Evolutionary conservation across 495 filamentous ascomycete genomes (phyloP).

Genomic region (Penicillium roqueforti): DNA sequence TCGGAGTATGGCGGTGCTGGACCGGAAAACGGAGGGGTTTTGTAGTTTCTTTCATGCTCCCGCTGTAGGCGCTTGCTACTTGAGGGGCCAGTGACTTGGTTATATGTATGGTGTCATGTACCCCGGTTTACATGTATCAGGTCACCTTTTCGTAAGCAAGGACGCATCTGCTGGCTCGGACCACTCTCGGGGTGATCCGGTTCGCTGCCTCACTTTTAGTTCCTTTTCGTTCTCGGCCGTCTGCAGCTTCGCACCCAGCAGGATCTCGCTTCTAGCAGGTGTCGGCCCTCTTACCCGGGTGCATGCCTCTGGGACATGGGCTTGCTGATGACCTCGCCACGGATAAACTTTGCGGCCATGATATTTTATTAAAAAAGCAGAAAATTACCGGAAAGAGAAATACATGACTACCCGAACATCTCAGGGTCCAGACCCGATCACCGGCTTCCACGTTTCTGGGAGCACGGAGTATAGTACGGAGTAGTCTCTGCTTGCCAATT

Average conservation of each 20-base stretch:
- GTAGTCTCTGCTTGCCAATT: background rate
- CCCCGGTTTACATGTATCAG: conserved; percentile 3
- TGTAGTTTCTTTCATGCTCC: conserved; percentile 2
- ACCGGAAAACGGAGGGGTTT: background rate
- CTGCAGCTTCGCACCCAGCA: conserved; percentile 11
- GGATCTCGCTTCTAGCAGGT: background rate
- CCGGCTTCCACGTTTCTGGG: conserved; percentile 2
- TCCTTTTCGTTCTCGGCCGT: background rate
- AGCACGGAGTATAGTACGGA: conserved; percentile 12
- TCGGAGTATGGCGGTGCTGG: conserved; percentile 4
- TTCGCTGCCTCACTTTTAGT: conserved; percentile 46
- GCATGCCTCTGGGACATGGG: background rate
- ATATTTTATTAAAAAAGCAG: background rate
- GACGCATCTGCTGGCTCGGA: conserved; percentile 18
- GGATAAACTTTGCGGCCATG: background rate
- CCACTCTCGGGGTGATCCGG: conserved; percentile 33
- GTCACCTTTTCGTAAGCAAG: conserved; percentile 6
- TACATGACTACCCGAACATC: background rate
- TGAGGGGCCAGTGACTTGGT: conserved; percentile 1
- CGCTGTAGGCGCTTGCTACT: conserved; percentile 15
- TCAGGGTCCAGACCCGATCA: conserved; percentile 13
- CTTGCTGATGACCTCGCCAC: background rate
- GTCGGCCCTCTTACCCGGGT: conserved; percentile 4
- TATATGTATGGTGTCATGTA: conserved; percentile 8
- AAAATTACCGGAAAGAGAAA: background rate